Evolutionary conservation across 2,329 filamentous ascomycete genomes (phyloP).

Genomic region (Diaporthe sp.): DNA sequence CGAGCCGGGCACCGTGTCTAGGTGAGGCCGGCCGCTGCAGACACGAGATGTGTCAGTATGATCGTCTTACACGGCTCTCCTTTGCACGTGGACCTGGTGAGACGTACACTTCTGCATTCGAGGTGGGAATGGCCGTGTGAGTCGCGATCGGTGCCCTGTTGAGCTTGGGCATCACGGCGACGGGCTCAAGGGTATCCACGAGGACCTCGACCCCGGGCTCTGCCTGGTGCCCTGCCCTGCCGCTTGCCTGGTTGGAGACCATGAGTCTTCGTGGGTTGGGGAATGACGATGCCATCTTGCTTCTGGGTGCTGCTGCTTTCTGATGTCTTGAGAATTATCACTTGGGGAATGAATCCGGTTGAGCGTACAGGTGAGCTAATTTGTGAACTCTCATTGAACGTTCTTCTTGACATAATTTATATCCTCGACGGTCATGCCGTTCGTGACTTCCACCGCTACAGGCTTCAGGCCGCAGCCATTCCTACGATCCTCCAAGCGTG

Average conservation of each 20-base stretch:
- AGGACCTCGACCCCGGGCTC: constrained; percentile 33
- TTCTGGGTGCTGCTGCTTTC: neutral
- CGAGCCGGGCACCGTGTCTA: constrained; percentile 48
- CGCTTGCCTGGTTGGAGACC: constrained; percentile 10
- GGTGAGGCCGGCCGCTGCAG: constrained; percentile 30
- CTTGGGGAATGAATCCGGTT: neutral
- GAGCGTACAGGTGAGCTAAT: neutral
- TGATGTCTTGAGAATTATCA: neutral
- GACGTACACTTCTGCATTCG: constrained; percentile 43
- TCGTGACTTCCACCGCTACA: too few species aligned
- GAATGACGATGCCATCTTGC: constrained; percentile 25
- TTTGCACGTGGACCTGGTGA: constrained; percentile 8
- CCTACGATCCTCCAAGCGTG: neutral
- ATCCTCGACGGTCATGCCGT: neutral
- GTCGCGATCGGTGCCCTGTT: constrained; percentile 29
- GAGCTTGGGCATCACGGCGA: neutral
- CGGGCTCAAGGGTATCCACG: constrained; percentile 22
- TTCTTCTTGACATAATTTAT: neutral
- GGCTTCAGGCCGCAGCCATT: neutral
- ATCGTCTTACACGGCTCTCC: neutral
- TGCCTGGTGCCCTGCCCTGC: neutral
- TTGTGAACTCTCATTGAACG: neutral
- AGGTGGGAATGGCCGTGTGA: constrained; percentile 34
- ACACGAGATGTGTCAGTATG: neutral
- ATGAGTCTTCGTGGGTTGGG: constrained; percentile 23